Conservation (phyloP, 345 rosid genomes). For the Barbarea vulgaris region DNA sequence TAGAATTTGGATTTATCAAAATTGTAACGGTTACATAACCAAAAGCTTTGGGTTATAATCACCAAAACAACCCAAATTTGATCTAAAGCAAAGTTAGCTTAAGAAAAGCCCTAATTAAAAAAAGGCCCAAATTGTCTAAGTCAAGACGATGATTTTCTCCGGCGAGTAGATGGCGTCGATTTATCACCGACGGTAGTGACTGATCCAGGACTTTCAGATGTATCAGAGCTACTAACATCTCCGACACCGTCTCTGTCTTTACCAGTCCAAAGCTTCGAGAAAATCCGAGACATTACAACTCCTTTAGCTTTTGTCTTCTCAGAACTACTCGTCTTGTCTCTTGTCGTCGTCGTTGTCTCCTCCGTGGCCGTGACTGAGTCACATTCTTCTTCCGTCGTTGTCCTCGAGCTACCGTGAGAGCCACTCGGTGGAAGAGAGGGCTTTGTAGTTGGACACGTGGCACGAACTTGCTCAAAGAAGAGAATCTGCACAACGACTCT, state of each 20-base stretch:
- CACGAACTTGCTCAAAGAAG: constrained; percentile 80
- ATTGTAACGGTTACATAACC: constrained; percentile 29
- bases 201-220: constrained; percentile 72
- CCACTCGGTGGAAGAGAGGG: constrained; percentile 54
- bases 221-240: constrained; percentile 69
- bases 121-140: constrained; percentile 3
- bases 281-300: constrained; percentile 51
- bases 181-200: constrained; percentile 71
- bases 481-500: constrained; percentile 87
- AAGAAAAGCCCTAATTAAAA: constrained; percentile 10
- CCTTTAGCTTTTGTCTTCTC: constrained; percentile 61
- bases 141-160: constrained; percentile 46
- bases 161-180: constrained; percentile 72
- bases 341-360: constrained; percentile 44
- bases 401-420: constrained; percentile 84
- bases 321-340: constrained; percentile 37
- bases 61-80: constrained; percentile 2
- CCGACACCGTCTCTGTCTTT: constrained; percentile 56
- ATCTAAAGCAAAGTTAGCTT: constrained; percentile 31
- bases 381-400: constrained; percentile 93
- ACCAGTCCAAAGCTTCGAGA: constrained; percentile 66
- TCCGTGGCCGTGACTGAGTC: constrained; percentile 53
- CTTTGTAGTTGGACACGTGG: constrained; percentile 29
- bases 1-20: constrained; percentile 29
- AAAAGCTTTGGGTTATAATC: constrained; percentile 8